These are phyloP conservation scores for Dactylellina drechsleri DNA, from an alignment of 2,329 filamentous ascomycete genomes.

Conservation along the genomic window DNA sequence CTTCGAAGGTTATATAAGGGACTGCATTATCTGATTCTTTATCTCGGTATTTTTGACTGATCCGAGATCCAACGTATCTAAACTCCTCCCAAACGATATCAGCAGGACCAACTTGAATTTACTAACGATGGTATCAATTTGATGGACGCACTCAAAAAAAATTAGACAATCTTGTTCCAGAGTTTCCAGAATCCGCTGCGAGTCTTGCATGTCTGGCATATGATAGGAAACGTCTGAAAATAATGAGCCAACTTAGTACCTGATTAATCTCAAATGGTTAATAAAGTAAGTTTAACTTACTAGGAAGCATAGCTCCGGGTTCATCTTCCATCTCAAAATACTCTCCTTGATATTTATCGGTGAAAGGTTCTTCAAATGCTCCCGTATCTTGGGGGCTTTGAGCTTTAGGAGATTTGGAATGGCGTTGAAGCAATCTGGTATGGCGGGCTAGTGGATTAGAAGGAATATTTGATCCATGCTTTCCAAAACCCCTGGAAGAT, in stretches of 20 bases:
- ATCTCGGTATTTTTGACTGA: conserved; percentile 24
- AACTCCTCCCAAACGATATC: too few species aligned
- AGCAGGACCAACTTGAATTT: too few species aligned
- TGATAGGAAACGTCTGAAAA: conserved; percentile 1
- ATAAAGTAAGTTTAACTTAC: too few species aligned
- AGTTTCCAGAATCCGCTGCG: conserved; percentile 54
- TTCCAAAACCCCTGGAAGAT: conserved; percentile 24
- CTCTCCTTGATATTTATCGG: too few species aligned
- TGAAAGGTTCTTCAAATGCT: not conserved
- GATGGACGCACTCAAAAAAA: conserved; percentile 56
- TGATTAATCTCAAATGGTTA: too few species aligned
- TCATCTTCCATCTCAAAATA: too few species aligned
- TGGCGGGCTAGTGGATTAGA: conserved; percentile 36
- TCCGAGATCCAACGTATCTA: conserved; percentile 27
- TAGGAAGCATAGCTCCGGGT: too few species aligned
- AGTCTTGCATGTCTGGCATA: conserved; percentile 50
- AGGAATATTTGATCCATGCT: conserved; percentile 35
- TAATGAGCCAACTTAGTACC: not conserved
- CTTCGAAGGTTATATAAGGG: conserved; percentile 55
- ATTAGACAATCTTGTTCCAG: conserved; percentile 55
- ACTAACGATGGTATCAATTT: too few species aligned
- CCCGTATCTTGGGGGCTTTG: not conserved
- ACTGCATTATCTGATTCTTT: conserved; percentile 7
- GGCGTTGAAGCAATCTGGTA: conserved; percentile 24
- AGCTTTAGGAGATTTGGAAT: not conserved